Evolutionary conservation across 202 grass and related monocot genomes (phyloP).

Genomic region (Cymbopogon flexuosus): DNA sequence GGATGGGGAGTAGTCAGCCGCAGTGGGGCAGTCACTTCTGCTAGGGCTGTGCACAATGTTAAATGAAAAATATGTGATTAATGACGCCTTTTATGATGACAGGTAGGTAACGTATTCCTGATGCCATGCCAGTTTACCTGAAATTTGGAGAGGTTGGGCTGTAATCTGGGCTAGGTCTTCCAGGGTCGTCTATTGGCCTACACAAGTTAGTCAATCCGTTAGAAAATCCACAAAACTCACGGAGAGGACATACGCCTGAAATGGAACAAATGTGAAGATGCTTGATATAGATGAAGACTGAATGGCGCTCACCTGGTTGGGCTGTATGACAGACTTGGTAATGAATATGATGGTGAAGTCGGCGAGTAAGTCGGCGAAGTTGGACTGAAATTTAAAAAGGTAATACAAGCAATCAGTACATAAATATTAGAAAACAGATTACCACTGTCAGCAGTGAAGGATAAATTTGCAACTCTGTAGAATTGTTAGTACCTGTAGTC

Average conservation of each 20-base stretch:
- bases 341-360: constrained; percentile 59
- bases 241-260: not conserved
- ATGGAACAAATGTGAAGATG: not conserved
- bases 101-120: not conserved
- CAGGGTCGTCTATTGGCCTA: constrained; percentile 30
- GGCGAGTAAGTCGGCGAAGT: constrained; percentile 56
- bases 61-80: not conserved
- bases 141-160: constrained; percentile 4
- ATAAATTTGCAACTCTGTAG: not conserved
- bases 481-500: constrained; percentile 64
- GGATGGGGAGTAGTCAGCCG: not conserved
- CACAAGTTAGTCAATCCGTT: not conserved
- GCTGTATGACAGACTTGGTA: constrained; percentile 52
- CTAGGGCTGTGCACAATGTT: not conserved
- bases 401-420: not conserved
- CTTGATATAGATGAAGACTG: not conserved
- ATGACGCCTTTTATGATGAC: not conserved
- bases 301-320: constrained; percentile 46
- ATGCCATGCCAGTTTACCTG: not conserved
- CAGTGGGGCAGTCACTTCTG: not conserved
- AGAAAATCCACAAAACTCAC: not conserved
- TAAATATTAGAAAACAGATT: not conserved
- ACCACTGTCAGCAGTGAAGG: not conserved
- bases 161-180: not conserved
- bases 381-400: constrained; percentile 38